Evolutionary conservation across 2,329 filamentous ascomycete species (phyloP), one percentile per base, ranked within the genome.

Genomic region (Phialophora tarda): DNA sequence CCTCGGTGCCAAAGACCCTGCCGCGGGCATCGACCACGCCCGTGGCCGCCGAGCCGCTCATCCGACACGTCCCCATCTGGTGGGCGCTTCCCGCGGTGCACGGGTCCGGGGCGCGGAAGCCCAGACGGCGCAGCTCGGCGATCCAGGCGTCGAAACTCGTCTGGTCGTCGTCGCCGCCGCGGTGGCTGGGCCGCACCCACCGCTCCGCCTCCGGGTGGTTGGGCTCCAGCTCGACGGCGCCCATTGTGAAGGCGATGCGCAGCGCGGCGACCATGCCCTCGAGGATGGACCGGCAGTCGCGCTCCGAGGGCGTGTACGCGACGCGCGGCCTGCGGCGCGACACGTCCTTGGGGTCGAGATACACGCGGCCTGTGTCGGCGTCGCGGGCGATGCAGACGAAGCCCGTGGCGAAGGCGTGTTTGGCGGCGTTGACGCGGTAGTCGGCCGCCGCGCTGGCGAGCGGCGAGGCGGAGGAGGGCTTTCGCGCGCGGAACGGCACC

Each of bases 351-450:
- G 91, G 86, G 75, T 96, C 92, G 0, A 88, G 83, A 73, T 89
- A 91, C 0, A 97, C 88, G 24, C 84, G 83, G 14, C 93, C 93
- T 0, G 88, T 78, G 75, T 95, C 90, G 23, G 89, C 86, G 75
- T 97, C 93, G 54, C 92, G 88, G 0, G 84, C 84, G 41, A 97
- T 82, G 3, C 87, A 83, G 73, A 97, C 91, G 79, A 89, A 93
- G 63, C 84, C 87, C 56, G 85, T 87, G 78, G 89, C 88, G 75
- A 90, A 87, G 32, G 86, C 85, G 79, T 90, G 86, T 53, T 88
- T 89, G 14, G 91, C 84, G 0, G 85, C 83, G 67, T 87, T 81
- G n/a, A 89, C 79, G 79, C 96, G 97, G 76, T 85, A 91, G 53
- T 91, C 85, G 11, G 92, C 75, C 0, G 92, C 75, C 0, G 88